Base-by-base conservation (phyloP, 2,329 filamentous ascomycete species). In the Fusarium sp. region DNA sequence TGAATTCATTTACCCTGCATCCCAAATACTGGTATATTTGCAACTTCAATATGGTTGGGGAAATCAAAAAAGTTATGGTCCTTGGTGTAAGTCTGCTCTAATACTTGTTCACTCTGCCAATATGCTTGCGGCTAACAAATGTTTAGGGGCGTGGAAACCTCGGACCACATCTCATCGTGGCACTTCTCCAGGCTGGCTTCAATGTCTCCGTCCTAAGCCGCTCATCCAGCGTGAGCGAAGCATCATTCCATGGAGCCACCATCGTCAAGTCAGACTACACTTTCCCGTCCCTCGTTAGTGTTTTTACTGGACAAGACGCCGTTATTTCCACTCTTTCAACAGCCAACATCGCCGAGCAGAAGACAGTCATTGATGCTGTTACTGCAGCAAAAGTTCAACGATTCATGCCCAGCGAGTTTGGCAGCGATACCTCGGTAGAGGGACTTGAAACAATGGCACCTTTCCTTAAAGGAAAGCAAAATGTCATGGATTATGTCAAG, bases 371-470 rank as follows among this genome's bases (percentile, higher is more conserved):
- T 4, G 59, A 62, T 6, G 59, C 59, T 0, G 59, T 44, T 7
- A 30, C 38, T 10, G 36, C 43, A 24, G 59, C 59, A 5, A 62
- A 56, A 11, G 49, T 62, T 0, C 43, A 62, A 3, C 59, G 59
- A 2, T 62, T 62, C 2, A 62, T 62, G 15, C 59, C 59, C 0
- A 62, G 59, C 7, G 59, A 62, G 2, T 62, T 62, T 4, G 59
- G 59, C 0, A 48, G 57, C 12, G 59, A 62, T 11, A 62, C 57
- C 0, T 62, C 57, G 0, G 14, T 62, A 0, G 43, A 56, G 0
- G 49, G 57, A 0, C 59, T 62, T 0, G 49, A 62, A 2, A 34
- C 23, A 0, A 62, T 62, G 59, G 59, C 59, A 0, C 57, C 59
- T 0, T 62, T 62, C 8, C 30, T 62, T 3, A 62, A 62, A 2